Conservation (phyloP, 2,329 filamentous ascomycete species). For the Clonostachys rhizophaga region DNA sequence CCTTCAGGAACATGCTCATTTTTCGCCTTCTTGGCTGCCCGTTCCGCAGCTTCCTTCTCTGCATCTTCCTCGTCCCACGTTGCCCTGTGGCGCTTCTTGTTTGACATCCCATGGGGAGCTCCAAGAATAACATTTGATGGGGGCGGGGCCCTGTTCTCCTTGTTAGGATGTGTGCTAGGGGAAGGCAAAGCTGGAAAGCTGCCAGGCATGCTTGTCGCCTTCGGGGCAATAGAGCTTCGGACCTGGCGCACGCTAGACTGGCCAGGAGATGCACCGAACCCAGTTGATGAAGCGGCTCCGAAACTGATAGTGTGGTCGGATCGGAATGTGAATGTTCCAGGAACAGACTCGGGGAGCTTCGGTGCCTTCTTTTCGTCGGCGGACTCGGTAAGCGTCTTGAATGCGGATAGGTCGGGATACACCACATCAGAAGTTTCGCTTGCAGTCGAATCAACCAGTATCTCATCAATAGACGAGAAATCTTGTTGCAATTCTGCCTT, state of each 20-base stretch:
- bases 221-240: slow-evolving; percentile 40
- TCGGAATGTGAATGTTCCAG: slow-evolving; percentile 61
- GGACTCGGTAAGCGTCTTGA: slow-evolving; percentile 21
- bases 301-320: slow-evolving; percentile 62
- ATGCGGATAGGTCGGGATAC: slow-evolving; percentile 49
- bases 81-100: slow-evolving; percentile 62
- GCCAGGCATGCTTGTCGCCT: slow-evolving; percentile 43
- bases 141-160: slow-evolving; percentile 47
- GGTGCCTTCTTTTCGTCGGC: slow-evolving; percentile 8
- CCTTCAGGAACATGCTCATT: slow-evolving; percentile 42
- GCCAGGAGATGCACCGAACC: slow-evolving; percentile 53
- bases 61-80: slow-evolving; percentile 52
- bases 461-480: slow-evolving; percentile 8
- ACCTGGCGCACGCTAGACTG: slow-evolving; percentile 59
- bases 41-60: slow-evolving; percentile 38
- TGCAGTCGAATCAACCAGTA: slow-evolving; percentile 12
- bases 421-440: slow-evolving; percentile 17
- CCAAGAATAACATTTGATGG: slow-evolving; percentile 21
- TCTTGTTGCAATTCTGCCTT: slow-evolving; percentile 5
- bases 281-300: slow-evolving; percentile 36
- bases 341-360: slow-evolving; percentile 31
- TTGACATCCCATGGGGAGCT: slow-evolving; percentile 52
- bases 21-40: slow-evolving; percentile 56
- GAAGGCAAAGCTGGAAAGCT: slow-evolving; percentile 37
- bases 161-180: slow-evolving; percentile 35